A percentile compares a stretch with the other conserved stretches of the same genome.
Conservation (phyloP, 345 rosid species). For the Hibiscus tridactylites region DNA sequence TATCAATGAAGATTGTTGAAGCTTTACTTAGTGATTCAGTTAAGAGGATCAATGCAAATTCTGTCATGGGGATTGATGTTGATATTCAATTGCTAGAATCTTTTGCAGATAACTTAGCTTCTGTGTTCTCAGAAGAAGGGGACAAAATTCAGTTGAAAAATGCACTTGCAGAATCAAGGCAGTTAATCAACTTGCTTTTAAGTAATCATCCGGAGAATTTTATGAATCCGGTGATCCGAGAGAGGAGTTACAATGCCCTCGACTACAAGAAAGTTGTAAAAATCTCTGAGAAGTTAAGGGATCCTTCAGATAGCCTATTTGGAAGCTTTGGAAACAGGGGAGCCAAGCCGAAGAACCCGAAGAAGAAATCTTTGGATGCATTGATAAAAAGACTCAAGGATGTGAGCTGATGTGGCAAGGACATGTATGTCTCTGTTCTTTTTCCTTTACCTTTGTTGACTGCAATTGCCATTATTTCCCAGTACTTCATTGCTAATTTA, state of each 20-base stretch:
- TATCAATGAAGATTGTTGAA: conserved; percentile 73
- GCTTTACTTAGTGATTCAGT: conserved; percentile 62
- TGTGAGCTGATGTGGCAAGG: conserved; percentile 39
- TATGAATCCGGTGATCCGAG: conserved; percentile 77
- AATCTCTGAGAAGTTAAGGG: conserved; percentile 81
- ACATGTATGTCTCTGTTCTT: conserved; percentile 20
- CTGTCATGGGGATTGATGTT: conserved; percentile 69
- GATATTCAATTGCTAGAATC: conserved; percentile 81
- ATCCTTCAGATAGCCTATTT: conserved; percentile 83
- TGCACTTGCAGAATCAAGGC: conserved; percentile 76
- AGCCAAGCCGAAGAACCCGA: conserved; percentile 63
- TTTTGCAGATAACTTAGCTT: conserved; percentile 67
- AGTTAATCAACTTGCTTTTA: conserved; percentile 70
- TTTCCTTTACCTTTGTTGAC: conserved; percentile 16
- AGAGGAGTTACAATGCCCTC: conserved; percentile 71
- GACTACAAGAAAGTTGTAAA: conserved; percentile 74
- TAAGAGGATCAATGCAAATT: conserved; percentile 68
- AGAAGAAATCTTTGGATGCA: conserved; percentile 85
- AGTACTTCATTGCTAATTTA: conserved; percentile 21
- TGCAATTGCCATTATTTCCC: conserved; percentile 30
- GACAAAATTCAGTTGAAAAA: conserved; percentile 71
- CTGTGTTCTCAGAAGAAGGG: conserved; percentile 65
- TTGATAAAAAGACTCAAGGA: conserved; percentile 86
- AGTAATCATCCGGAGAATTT: conserved; percentile 91
- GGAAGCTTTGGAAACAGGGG: conserved; percentile 90